A percentile compares a stretch with the other conserved stretches of the same genome.
Evolutionary conservation across 1,139 yeast species (phyloP).

Genomic region (Saccharomyces pastorianus): DNA sequence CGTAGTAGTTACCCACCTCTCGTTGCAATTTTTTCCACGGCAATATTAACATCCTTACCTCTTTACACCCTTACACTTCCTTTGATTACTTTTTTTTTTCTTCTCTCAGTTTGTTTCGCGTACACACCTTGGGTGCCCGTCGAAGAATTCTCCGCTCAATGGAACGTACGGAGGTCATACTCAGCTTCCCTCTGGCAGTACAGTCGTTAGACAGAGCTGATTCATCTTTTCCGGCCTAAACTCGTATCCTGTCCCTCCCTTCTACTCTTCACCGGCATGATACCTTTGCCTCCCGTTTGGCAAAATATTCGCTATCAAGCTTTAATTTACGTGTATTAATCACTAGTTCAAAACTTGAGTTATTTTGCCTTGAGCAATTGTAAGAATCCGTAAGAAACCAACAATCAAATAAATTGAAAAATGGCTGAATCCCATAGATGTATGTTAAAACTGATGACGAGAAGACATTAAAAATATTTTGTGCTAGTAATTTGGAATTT

Average conservation of each 20-base stretch:
- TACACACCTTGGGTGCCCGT: neutral
- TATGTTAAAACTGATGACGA: slow-evolving; percentile 39
- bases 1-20: neutral
- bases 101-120: neutral
- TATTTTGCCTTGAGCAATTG: neutral
- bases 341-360: neutral
- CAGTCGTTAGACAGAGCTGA: neutral
- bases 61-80: neutral
- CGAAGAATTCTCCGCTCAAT: neutral
- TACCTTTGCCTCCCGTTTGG: neutral
- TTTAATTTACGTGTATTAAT: neutral
- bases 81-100: neutral
- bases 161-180: neutral
- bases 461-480: neutral
- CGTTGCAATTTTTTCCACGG: neutral
- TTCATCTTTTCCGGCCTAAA: neutral
- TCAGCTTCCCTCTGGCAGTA: neutral
- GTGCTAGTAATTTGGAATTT: neutral
- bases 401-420: slow-evolving; percentile 25
- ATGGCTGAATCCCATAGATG: slow-evolving; percentile 98
- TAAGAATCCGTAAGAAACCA: neutral
- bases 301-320: neutral
- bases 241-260: neutral
- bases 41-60: neutral
- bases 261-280: neutral